Base-by-base conservation (phyloP, 2,329 filamentous ascomycete species). In the Cladosporium oxysporum region DNA sequence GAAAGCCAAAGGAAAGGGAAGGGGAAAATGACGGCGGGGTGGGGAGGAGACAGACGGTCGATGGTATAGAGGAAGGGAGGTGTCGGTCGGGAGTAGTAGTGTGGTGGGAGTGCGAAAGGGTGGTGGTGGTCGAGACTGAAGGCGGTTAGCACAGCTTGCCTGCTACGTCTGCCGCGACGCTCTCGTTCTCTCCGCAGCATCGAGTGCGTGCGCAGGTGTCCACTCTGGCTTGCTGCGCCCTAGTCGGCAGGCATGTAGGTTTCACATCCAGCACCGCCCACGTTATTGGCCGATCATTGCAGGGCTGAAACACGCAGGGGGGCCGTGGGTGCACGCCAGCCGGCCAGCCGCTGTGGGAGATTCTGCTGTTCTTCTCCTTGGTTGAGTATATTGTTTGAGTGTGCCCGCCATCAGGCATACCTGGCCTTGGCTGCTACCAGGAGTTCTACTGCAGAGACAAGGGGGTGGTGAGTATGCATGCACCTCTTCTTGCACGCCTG, bases 231-330 rank as follows among this genome's bases (percentile, higher is more conserved):
- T 35, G 29, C 53, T 26, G 29, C 55, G 29, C 33, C 33, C 12
- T 37, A 21, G 21, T 11, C 5, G 26, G 28, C 26, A 21, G 26
- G 18, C 52, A 52, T 12, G 21, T 18, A 35, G 55, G 55, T 58
- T 58, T 58, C 55, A 58, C 55, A 11, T 58, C 29, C 5, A 21
- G 31, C n/a, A 37, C 23, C 33, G 55, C 55, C 6, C 29, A 31
- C 29, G 33, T 26, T n/a, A 58, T 58, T 58, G 55, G 55, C 55
- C 23, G 55, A 29, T 41, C n/a, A n/a, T 58, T 23, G 29, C 55
- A 58, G 23, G 55, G 55, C 55, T 58, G 55, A 58, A 58, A 58
- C 55, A 6, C 16, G 26, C 52, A 57, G 26, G 53, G 53, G 53
- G 29, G 11, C 53, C 29, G 29, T 21, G 29, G 7, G n/a, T 21